phyloP scores from a whole-genome alignment of 179 eudicot species.

The Patellifolia procumbens region DNA sequence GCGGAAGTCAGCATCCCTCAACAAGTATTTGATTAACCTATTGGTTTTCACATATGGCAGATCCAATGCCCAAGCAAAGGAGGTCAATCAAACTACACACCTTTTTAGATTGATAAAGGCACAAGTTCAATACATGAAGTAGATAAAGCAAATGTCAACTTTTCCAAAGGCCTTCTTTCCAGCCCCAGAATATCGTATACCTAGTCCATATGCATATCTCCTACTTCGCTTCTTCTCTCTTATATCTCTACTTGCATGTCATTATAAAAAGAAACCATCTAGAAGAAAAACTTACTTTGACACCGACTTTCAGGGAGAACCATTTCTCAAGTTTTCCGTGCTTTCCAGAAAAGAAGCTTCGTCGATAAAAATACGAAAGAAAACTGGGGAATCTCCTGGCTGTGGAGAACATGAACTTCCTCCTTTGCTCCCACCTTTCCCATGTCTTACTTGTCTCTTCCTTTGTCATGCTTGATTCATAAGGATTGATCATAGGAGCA shows the following conservation, averaged over 20 bases:
- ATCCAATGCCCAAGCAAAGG: too few species aligned
- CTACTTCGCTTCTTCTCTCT: not conserved
- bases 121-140: not conserved
- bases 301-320: constrained; percentile 61
- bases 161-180: not conserved
- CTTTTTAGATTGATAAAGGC: not conserved
- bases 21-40: not conserved
- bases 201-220: not conserved
- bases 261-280: not conserved
- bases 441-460: constrained; percentile 71
- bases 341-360: constrained; percentile 75
- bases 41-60: not conserved
- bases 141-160: not conserved
- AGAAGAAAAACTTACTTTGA: constrained; percentile 46
- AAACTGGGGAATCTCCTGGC: constrained; percentile 70
- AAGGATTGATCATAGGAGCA: constrained; percentile 84
- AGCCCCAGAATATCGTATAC: not conserved
- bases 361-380: constrained; percentile 57
- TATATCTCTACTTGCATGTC: not conserved
- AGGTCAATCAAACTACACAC: not conserved
- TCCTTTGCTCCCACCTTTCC: constrained; percentile 70
- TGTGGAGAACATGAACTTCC: constrained; percentile 65
- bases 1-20: not conserved
- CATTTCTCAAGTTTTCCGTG: constrained; percentile 75
- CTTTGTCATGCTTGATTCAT: constrained; percentile 77